Evolutionary conservation across 257 asterid species (phyloP).

Genomic region (Ajuga chamaepitys): DNA sequence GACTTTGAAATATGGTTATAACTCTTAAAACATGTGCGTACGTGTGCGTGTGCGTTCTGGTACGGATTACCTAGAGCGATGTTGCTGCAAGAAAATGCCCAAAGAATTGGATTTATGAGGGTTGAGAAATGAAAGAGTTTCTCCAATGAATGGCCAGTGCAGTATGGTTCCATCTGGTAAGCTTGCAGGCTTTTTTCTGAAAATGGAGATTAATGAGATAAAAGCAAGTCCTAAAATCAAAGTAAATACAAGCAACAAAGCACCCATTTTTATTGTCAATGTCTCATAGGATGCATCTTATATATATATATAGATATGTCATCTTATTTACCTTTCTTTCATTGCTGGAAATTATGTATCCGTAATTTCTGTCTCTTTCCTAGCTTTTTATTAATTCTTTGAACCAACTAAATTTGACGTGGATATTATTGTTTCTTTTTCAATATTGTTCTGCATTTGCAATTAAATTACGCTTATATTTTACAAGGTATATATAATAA

Average conservation of each 20-base stretch:
- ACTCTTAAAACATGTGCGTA: too few species aligned
- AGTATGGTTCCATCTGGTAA: constrained; percentile 59
- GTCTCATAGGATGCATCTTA: background rate
- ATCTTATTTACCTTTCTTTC: too few species aligned
- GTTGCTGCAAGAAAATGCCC: constrained; percentile 50
- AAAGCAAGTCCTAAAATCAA: constrained; percentile 2
- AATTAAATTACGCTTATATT: too few species aligned
- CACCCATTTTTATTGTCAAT: constrained; percentile 15
- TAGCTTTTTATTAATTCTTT: too few species aligned
- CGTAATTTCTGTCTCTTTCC: too few species aligned
- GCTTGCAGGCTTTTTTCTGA: constrained; percentile 6
- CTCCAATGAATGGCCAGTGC: constrained; percentile 53
- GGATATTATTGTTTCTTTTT: too few species aligned
- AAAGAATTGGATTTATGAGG: constrained; percentile 52
- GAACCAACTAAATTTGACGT: too few species aligned
- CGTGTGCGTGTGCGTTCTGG: too few species aligned
- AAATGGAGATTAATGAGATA: constrained; percentile 7
- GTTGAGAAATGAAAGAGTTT: constrained; percentile 54
- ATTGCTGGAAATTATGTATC: too few species aligned
- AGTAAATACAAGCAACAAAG: background rate
- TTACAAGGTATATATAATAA: too few species aligned
- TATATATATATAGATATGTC: background rate
- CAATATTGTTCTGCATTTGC: too few species aligned
- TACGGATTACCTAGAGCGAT: constrained; percentile 45
- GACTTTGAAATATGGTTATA: too few species aligned